Percentiles rank a stretch among this genome's conserved stretches.
Conservation (phyloP, 2,329 filamentous ascomycete genomes). For the Curvularia spicifera region DNA sequence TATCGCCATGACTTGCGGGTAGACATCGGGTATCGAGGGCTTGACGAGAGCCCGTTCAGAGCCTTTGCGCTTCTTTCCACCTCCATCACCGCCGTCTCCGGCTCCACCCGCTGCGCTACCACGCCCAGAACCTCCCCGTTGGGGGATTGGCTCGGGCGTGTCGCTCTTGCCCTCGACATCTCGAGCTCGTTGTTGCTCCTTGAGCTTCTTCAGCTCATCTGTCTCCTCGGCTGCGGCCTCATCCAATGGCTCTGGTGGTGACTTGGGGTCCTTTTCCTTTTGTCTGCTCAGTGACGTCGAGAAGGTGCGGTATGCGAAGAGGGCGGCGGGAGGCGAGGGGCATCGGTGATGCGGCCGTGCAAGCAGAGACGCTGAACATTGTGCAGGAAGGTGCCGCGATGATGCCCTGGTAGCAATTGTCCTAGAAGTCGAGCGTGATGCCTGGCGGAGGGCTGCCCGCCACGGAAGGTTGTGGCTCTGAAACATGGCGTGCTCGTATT, state of each 20-base stretch:
- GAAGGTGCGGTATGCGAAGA: slow-evolving; percentile 46
- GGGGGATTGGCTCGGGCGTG: slow-evolving; percentile 57
- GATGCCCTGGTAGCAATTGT: slow-evolving; percentile 37
- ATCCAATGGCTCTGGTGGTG: slow-evolving; percentile 54
- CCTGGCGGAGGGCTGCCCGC: slow-evolving; percentile 65
- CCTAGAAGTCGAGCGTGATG: slow-evolving; percentile 51
- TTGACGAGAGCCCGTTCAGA: slow-evolving; percentile 82
- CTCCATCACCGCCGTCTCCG: slow-evolving; percentile 58
- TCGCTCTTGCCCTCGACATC: slow-evolving; percentile 55
- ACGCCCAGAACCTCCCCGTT: slow-evolving; percentile 63
- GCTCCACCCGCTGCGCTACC: slow-evolving; percentile 64
- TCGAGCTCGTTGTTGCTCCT: slow-evolving; percentile 52
- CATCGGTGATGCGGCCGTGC: slow-evolving; percentile 31
- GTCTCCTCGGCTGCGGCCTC: slow-evolving; percentile 49
- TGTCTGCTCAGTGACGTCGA: slow-evolving; percentile 55
- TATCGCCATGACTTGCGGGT: slow-evolving; percentile 96
- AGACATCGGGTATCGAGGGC: slow-evolving; percentile 88
- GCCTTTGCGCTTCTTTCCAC: slow-evolving; percentile 74
- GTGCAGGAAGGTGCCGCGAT: slow-evolving; percentile 37
- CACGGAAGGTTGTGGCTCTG: slow-evolving; percentile 70
- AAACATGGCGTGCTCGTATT: slow-evolving; percentile 57
- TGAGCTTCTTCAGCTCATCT: slow-evolving; percentile 51
- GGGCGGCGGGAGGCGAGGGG: slow-evolving; percentile 39
- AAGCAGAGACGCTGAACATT: slow-evolving; percentile 39
- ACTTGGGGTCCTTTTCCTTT: slow-evolving; percentile 63